Evolutionary conservation across 768 basidiomycete genomes (phyloP).

Genomic region (Heimioporus sp.): DNA sequence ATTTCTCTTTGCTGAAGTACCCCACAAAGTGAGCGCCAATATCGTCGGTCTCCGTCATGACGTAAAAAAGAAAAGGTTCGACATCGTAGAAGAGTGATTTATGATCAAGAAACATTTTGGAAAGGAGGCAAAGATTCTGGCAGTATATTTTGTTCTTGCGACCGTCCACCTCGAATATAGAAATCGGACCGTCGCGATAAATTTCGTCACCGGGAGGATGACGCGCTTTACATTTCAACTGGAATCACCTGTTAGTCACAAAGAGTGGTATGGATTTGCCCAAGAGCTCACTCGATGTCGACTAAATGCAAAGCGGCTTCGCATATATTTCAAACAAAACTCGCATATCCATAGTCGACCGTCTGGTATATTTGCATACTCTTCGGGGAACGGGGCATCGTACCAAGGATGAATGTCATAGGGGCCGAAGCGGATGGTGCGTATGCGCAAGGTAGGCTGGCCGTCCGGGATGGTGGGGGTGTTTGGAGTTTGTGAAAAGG

Average conservation of each 20-base stretch:
- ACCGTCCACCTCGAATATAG: conserved; percentile 97
- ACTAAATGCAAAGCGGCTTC: conserved; percentile 81
- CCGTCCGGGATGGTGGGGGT: conserved; percentile 23
- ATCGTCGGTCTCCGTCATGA: conserved; percentile 91
- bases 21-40: conserved; percentile 92
- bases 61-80: conserved; percentile 98
- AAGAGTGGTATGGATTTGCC: not conserved
- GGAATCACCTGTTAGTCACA: conserved; percentile 14
- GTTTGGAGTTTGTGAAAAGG: conserved; percentile 31
- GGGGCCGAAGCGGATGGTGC: conserved; percentile 83
- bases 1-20: conserved; percentile 98
- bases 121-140: conserved; percentile 94
- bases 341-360: conserved; percentile 96
- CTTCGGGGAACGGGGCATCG: conserved; percentile 97
- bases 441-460: conserved; percentile 60
- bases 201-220: conserved; percentile 99
- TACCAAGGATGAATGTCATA: conserved; percentile 98
- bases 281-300: conserved; percentile 73
- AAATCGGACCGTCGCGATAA: conserved; percentile 83
- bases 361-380: conserved; percentile 90
- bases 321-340: conserved; percentile 98
- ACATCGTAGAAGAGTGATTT: conserved; percentile 99
- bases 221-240: conserved; percentile 93
- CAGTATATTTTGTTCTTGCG: conserved; percentile 99
- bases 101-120: conserved; percentile 99